phyloP scores from a whole-genome alignment of 169 alveolate genomes.

The Plasmodium vivax region DNA sequence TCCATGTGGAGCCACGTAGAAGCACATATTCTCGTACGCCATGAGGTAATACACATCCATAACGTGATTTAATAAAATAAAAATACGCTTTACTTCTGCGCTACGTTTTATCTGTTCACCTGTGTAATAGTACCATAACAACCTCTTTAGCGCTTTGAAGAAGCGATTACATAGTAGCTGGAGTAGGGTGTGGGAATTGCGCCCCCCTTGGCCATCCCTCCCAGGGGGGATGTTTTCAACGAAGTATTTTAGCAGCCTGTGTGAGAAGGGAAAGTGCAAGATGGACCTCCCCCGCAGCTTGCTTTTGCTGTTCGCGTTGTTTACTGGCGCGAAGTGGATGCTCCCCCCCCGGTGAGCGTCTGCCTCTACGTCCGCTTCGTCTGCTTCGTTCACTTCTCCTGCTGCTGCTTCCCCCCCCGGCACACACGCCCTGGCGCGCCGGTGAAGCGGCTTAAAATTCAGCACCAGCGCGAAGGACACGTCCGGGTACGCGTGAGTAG shows the following conservation, averaged over 20 bases:
- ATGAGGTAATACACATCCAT: slow-evolving; percentile 56
- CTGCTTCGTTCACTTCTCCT: too few relatives aligned
- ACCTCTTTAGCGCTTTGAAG: neutral
- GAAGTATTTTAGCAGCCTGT: slow-evolving; percentile 47
- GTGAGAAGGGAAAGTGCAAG: slow-evolving; percentile 58
- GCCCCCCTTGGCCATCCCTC: neutral
- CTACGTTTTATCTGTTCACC: neutral
- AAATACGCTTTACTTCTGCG: neutral
- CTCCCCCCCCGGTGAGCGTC: neutral
- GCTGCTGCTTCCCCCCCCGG: neutral
- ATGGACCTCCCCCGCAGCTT: neutral
- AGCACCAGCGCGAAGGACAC: slow-evolving; percentile 16
- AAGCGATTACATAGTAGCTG: slow-evolving; percentile 14
- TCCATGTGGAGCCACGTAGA: neutral
- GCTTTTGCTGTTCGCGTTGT: neutral
- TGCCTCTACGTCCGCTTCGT: neutral
- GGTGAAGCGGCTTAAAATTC: slow-evolving; percentile 2
- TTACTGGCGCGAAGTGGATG: slow-evolving; percentile 11
- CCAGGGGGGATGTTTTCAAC: slow-evolving; percentile 5
- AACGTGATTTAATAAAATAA: slow-evolving; percentile 32
- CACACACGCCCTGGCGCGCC: neutral
- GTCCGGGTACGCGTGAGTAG: slow-evolving; percentile 22
- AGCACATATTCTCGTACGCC: slow-evolving; percentile 17
- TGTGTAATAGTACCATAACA: slow-evolving; percentile 16
- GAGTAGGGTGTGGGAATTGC: neutral